Conservation (phyloP, 257 asterid genomes). For the Haberlea rhodopensis region DNA sequence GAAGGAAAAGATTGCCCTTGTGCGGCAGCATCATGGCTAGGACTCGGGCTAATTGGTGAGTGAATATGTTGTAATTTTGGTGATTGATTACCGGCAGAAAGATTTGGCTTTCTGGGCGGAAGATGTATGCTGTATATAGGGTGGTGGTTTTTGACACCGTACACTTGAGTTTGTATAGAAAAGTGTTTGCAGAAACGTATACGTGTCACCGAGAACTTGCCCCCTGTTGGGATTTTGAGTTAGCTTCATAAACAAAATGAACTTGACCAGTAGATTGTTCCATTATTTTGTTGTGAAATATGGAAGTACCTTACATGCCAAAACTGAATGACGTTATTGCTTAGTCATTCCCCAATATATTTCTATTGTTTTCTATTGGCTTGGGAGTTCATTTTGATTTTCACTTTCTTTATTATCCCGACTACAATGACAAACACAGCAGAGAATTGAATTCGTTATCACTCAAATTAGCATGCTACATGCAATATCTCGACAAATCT, state of each 20-base stretch:
- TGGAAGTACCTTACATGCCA: constrained; percentile 27
- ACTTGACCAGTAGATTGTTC: constrained; percentile 19
- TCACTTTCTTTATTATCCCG: neutral
- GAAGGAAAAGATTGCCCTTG: constrained; percentile 8
- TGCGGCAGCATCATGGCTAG: constrained; percentile 24
- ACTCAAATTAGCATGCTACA: no score
- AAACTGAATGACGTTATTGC: constrained; percentile 15
- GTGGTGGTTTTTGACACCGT: constrained; percentile 29
- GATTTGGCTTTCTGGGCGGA: constrained; percentile 27
- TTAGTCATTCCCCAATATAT: neutral
- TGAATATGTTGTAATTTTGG: no score
- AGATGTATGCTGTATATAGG: constrained; percentile 33
- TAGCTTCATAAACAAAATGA: constrained; percentile 3
- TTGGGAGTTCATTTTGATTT: no score
- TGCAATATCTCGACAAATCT: no score
- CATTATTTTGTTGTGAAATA: constrained; percentile 36
- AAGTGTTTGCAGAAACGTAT: constrained; percentile 28
- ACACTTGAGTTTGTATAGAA: constrained; percentile 52
- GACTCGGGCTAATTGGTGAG: no score
- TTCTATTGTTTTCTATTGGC: neutral
- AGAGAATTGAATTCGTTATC: no score
- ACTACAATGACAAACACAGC: neutral
- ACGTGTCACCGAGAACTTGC: constrained; percentile 16
- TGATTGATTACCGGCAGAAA: constrained; percentile 19
- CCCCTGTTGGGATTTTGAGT: constrained; percentile 21